These are phyloP conservation scores for Pelargonium fulgidum DNA, from an alignment of 441 rosid genomes.

Conservation along the genomic window DNA sequence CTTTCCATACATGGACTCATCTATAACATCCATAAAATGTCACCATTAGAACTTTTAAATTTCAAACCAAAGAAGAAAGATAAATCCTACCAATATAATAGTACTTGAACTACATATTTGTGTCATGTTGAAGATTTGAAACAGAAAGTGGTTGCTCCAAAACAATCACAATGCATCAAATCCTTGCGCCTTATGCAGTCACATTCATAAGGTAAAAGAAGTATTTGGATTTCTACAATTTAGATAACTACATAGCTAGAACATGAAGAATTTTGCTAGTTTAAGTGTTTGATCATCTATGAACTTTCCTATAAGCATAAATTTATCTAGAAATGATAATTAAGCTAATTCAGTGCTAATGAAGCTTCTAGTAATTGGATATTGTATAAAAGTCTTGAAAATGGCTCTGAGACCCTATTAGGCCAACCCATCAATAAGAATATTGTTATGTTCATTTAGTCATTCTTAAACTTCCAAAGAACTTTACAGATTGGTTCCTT, in stretches of 20 bases:
- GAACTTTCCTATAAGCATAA: neutral
- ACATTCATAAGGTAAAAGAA: neutral
- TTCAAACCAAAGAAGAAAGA: neutral
- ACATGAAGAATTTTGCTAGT: slow-evolving; percentile 4
- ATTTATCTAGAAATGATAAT: slow-evolving; percentile 5
- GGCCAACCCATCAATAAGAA: neutral
- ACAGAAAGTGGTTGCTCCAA: neutral
- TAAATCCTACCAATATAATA: neutral
- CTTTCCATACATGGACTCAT: slow-evolving; percentile 91
- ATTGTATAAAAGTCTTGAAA: neutral
- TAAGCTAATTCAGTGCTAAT: neutral
- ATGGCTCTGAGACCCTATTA: neutral
- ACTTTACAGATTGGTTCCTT: neutral
- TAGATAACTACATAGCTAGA: slow-evolving; percentile 3
- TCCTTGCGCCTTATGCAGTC: neutral
- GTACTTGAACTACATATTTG: slow-evolving; percentile 3
- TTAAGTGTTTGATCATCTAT: neutral
- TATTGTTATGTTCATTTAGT: neutral
- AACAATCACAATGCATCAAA: neutral
- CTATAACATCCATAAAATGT: slow-evolving; percentile 33
- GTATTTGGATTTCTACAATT: neutral
- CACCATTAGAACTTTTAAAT: slow-evolving; percentile 13
- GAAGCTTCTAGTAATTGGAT: neutral
- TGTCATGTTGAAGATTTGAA: slow-evolving; percentile 11
- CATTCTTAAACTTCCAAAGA: neutral